phyloP scores from a whole-genome alignment of 1,139 yeast genomes.

The Diutina sp. region DNA sequence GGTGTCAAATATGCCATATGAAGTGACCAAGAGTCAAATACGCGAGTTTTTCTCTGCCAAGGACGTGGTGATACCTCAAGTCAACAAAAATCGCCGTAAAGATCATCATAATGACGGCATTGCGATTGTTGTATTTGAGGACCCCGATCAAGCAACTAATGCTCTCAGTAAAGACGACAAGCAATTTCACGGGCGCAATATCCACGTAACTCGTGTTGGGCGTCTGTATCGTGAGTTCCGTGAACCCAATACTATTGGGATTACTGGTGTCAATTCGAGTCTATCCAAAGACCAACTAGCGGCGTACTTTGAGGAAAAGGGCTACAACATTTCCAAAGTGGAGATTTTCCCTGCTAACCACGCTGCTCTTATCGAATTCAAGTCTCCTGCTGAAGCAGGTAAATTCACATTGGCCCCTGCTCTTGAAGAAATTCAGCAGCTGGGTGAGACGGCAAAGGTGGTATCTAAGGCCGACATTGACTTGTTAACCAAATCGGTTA shows the following conservation, averaged over 20 bases:
- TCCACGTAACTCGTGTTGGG: background rate
- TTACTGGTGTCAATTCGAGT: background rate
- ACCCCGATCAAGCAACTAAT: background rate
- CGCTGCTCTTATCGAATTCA: background rate
- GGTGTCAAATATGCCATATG: background rate
- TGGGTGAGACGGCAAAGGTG: background rate
- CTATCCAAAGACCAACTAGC: background rate
- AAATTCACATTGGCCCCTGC: background rate
- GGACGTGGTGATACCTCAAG: background rate
- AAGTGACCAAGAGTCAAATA: background rate
- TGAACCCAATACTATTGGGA: background rate
- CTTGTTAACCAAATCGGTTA: background rate
- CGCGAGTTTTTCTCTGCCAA: background rate
- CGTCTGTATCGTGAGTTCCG: background rate
- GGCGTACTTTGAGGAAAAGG: background rate
- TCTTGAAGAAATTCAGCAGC: background rate
- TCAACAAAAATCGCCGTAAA: background rate
- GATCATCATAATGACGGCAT: background rate
- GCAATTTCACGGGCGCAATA: background rate
- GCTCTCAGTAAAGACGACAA: background rate
- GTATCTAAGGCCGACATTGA: background rate
- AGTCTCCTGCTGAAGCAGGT: background rate
- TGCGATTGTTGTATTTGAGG: background rate
- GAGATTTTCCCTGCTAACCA: background rate
- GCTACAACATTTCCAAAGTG: background rate